Evolutionary conservation across 176 grass and related monocot species (phyloP).

Genomic region (Lolium rigidum): DNA sequence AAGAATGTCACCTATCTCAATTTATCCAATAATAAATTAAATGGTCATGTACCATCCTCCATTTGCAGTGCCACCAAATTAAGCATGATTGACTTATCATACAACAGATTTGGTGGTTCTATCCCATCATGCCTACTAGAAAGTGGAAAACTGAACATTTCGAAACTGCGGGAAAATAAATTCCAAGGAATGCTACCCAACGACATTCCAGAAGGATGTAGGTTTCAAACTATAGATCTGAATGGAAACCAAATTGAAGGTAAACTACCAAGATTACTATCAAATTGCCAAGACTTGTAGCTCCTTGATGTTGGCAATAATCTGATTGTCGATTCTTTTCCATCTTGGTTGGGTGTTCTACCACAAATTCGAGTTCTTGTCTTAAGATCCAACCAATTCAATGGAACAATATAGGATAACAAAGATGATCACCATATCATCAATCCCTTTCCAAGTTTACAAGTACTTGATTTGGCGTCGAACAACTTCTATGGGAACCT

Average conservation of each 20-base stretch:
- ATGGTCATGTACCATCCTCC: constrained; percentile 23
- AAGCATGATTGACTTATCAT: neutral
- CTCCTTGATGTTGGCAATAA: constrained; percentile 42
- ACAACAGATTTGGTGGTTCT: constrained; percentile 1
- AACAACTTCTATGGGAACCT: constrained; percentile 26
- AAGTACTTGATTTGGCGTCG: constrained; percentile 44
- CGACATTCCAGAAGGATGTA: neutral
- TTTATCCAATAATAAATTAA: constrained; percentile 31
- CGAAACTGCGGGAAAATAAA: too few relatives aligned
- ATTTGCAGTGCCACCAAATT: neutral
- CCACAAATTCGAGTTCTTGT: too few relatives aligned
- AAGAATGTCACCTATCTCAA: neutral
- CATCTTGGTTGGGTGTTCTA: constrained; percentile 22
- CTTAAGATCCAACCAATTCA: too few relatives aligned
- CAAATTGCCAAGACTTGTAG: neutral
- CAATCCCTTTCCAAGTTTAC: constrained; percentile 24
- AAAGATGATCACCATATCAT: too few relatives aligned
- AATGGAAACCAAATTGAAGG: constrained; percentile 1
- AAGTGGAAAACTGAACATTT: too few relatives aligned
- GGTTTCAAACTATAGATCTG: constrained; percentile 27
- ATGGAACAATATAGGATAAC: too few relatives aligned
- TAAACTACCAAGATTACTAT: constrained; percentile 35
- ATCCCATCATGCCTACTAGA: too few relatives aligned
- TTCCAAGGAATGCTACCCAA: neutral
- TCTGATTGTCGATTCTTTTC: constrained; percentile 16